These are phyloP conservation scores for Cymbopogon citratus DNA, from an alignment of 176 grass and related monocot species.

Conservation along the genomic window DNA sequence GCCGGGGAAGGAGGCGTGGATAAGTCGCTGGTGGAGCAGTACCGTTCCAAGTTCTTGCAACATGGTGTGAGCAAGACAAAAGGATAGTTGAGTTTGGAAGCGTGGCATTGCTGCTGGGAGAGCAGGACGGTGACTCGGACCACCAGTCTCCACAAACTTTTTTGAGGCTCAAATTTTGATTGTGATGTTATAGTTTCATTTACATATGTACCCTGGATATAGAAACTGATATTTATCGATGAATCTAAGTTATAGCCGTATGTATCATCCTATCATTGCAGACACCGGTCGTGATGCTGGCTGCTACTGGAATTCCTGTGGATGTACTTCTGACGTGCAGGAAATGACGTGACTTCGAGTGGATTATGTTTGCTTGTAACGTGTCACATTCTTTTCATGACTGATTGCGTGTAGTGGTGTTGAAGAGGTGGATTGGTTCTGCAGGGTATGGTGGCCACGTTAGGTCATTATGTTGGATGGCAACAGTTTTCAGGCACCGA, in stretches of 20 bases:
- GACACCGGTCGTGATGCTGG: background rate
- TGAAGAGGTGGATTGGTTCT: background rate
- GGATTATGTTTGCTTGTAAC: background rate
- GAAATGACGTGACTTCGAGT: background rate
- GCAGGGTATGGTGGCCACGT: too few relatives aligned
- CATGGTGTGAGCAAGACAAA: slow-evolving; percentile 43
- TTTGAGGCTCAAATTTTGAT: slow-evolving; percentile 12
- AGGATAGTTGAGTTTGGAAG: slow-evolving; percentile 5
- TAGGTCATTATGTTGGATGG: too few relatives aligned
- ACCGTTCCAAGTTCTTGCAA: slow-evolving; percentile 70
- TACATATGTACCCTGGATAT: background rate
- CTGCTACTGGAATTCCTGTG: background rate
- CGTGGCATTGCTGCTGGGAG: background rate
- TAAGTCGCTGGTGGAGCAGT: slow-evolving; percentile 61
- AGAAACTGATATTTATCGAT: background rate
- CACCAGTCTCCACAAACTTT: background rate
- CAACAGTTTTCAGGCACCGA: too few relatives aligned
- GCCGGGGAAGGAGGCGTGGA: too few relatives aligned
- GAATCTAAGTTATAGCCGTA: background rate
- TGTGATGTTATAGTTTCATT: background rate
- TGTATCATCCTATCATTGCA: background rate
- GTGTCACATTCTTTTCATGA: background rate
- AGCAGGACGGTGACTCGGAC: background rate
- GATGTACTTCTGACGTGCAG: background rate
- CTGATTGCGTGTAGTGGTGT: background rate